Base-by-base conservation (phyloP, 148 eudicot genomes). In the Rheum nobile region DNA sequence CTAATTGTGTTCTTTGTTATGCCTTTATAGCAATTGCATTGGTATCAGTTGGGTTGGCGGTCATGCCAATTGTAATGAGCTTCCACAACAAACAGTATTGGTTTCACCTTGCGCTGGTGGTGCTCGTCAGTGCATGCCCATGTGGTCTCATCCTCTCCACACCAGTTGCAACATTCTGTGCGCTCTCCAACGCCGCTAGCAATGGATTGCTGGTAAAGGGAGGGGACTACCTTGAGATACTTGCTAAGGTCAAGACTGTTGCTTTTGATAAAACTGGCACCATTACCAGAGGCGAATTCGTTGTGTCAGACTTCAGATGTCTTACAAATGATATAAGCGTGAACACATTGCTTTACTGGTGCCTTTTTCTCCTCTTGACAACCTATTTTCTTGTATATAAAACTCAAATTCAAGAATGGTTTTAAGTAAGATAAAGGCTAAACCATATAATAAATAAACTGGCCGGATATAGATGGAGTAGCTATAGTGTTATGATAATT, bases 231-330 rank as follows among this genome's bases (percentile, higher is more conserved):
- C 84, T 95, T 8, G 98, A 95, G 74, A 84, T 83, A 35, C 87
- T 95, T 4, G 87, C 98, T 9, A 82, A 84, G 82, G 70, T 90
- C 37, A 90, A 88, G 78, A 74, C 81, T 41, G 85, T 95, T 54
- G 96, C 91, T 6, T 95, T 95, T 24, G 98, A 95, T 79, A 95
- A 95, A 67, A 95, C 98, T 0, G 98, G 97, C 32, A 95, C 98
- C 7, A 85, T 95, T n/a, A 95, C 98, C 0, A 85, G 87, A 67
- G 98, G 96, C 19, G 98, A 95, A 71, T 91, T 95, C 76, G 48
- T 77, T 0, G 76, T 95, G 70, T 78, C 81, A 14, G 83, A 78
- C 54, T 86, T 95, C 65, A 75, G 67, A 59, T 76, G 87, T 16
- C 80, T 88, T 42, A 47, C 72, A 16, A 82, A 79, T 63, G 89